Base-by-base conservation (phyloP, 345 rosid genomes). In the Brassica rapa region DNA sequence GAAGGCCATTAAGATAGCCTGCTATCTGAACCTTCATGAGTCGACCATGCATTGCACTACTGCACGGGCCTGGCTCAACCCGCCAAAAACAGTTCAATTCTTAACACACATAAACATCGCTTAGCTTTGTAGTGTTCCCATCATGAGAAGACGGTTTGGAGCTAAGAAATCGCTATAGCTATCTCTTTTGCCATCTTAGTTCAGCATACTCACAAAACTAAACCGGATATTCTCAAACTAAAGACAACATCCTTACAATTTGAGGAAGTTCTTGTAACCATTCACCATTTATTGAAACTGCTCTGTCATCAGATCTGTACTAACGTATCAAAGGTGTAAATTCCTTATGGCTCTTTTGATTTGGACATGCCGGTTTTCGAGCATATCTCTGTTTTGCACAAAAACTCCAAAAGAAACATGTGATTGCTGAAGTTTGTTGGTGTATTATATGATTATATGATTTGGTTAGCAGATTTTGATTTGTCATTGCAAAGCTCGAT, bases 181-280 rank as follows among this genome's bases (percentile, higher is more conserved):
- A 5, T 62, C n/a, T 72, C 75, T 78, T 32, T 32, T 32, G 35
- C 35, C 35, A 32, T 32, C 35, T 32, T 32, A 32, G 7, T 66
- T 79, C 73, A 66, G 73, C 77, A 33, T 78, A 72, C 63, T 78
- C 82, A 24, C 77, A 78, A 7, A 78, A 68, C 57, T 72, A 59
- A 3, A 72, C 82, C 1, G 77, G 82, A 66, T 72, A 27, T 5
- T 72, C 49, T 41, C 82, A 16, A 79, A 73, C 8, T 78, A 77
- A 46, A 78, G 69, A 72, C 77, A 78, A 0, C 77, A 78, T 9
- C 82, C 82, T 32, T 66, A 66, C 69, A 78, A 6, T 15, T 72
- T 78, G 32, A 67, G 73, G 11, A 78, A 66, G 4, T 78, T 78
- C 12, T 72, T 78, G 43, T 78, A 77, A 60, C 82, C 69, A 60